Percentiles rank a stretch among this genome's conserved stretches.
Evolutionary conservation across 2,329 filamentous ascomycete genomes (phyloP).

Genomic region (Neocatenulostroma microsporum): DNA sequence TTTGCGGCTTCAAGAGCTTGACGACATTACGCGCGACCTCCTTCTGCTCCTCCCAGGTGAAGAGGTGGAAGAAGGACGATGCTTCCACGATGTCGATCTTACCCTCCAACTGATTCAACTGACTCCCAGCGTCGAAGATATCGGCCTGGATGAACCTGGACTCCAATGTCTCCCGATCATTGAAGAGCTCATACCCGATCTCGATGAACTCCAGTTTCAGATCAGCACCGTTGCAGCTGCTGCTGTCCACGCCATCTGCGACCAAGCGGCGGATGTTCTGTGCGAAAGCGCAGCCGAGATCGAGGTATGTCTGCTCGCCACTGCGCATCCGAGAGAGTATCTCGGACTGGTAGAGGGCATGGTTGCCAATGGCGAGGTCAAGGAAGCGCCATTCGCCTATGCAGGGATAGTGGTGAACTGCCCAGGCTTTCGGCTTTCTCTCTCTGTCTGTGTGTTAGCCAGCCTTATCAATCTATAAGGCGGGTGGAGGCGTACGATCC

Average conservation of each 20-base stretch:
- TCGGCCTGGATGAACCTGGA: slow-evolving; percentile 30
- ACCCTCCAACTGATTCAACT: slow-evolving; percentile 28
- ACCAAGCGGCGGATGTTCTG: slow-evolving; percentile 35
- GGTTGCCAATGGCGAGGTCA: slow-evolving; percentile 13
- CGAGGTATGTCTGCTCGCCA: slow-evolving; percentile 30
- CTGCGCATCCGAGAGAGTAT: slow-evolving; percentile 20
- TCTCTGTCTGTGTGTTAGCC: slow-evolving; percentile 13
- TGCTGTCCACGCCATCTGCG: slow-evolving; percentile 29
- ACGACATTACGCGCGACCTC: slow-evolving; percentile 28
- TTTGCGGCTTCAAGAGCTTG: slow-evolving; percentile 27
- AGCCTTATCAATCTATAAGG: no score
- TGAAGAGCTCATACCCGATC: slow-evolving; percentile 33
- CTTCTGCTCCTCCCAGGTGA: slow-evolving; percentile 34
- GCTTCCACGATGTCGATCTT: slow-evolving; percentile 37
- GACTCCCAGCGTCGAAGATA: slow-evolving; percentile 24
- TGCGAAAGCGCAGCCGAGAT: slow-evolving; percentile 35
- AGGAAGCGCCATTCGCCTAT: slow-evolving; percentile 14
- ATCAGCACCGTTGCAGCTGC: slow-evolving; percentile 29
- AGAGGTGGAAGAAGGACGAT: slow-evolving; percentile 39
- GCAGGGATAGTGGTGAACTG: slow-evolving; percentile 12
- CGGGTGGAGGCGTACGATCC: slow-evolving; percentile 5
- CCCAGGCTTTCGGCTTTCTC: slow-evolving; percentile 13
- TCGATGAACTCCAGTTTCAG: slow-evolving; percentile 28
- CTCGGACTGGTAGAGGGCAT: slow-evolving; percentile 17
- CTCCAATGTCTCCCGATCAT: slow-evolving; percentile 26